These are phyloP conservation scores for Apophysomyces elegans DNA, from an alignment of 371 early-diverging fungal genomes.

Conservation along the genomic window DNA sequence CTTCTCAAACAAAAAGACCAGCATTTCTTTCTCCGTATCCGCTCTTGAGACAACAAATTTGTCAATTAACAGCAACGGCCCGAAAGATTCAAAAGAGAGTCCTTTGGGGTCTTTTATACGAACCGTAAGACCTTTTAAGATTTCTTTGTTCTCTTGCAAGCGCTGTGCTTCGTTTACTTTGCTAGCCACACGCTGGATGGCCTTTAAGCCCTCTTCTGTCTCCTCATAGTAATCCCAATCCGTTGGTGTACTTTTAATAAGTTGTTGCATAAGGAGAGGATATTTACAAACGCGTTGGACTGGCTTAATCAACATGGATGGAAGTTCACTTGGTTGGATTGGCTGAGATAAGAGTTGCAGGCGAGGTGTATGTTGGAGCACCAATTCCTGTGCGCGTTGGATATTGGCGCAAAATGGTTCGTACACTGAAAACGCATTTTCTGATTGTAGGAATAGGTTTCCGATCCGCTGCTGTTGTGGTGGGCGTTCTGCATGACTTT, in stretches of 20 bases:
- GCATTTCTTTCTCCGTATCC: conserved; percentile 77
- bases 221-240: conserved; percentile 71
- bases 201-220: conserved; percentile 72
- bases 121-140: conserved; percentile 76
- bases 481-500: conserved; percentile 72
- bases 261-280: conserved; percentile 84
- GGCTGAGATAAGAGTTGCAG: conserved; percentile 54
- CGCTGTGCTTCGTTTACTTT: conserved; percentile 92
- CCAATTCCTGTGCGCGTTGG: conserved; percentile 68
- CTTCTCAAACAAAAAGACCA: conserved; percentile 86
- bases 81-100: conserved; percentile 60
- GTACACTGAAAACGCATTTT: conserved; percentile 90
- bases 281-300: conserved; percentile 97
- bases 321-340: conserved; percentile 83
- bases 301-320: conserved; percentile 93
- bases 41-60: conserved; percentile 80
- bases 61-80: conserved; percentile 81
- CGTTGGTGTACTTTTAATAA: conserved; percentile 76
- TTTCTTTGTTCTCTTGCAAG: conserved; percentile 78
- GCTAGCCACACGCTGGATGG: conserved; percentile 86
- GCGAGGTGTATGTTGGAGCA: conserved; percentile 39
- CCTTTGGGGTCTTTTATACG: conserved; percentile 54
- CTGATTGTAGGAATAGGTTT: conserved; percentile 71
- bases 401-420: conserved; percentile 94
- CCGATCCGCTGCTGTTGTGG: conserved; percentile 88